Evolutionary conservation across 352 stramenopile species (phyloP).

Genomic region (Phytophthora pini): DNA sequence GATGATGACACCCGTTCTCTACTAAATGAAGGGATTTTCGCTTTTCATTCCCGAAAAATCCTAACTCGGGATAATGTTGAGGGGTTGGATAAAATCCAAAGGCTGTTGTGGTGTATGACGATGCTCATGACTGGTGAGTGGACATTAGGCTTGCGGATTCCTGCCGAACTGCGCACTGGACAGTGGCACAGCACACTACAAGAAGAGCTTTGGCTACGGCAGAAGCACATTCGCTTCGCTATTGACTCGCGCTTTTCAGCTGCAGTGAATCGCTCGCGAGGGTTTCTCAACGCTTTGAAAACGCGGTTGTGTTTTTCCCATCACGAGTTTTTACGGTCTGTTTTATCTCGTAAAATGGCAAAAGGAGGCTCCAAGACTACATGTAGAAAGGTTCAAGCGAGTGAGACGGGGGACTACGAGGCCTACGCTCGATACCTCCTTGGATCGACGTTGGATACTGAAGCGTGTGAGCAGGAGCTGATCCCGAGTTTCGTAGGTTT

Average conservation of each 20-base stretch:
- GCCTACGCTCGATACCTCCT: constrained; percentile 58
- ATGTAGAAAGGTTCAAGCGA: neutral
- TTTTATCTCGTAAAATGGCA: neutral
- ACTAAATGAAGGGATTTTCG: constrained; percentile 58
- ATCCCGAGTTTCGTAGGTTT: constrained; percentile 69
- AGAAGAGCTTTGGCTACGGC: constrained; percentile 70
- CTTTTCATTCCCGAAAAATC: constrained; percentile 41
- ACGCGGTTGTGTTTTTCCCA: constrained; percentile 31
- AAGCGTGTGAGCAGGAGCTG: constrained; percentile 47
- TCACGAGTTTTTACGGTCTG: constrained; percentile 12
- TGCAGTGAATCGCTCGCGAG: constrained; percentile 49
- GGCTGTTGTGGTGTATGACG: constrained; percentile 64
- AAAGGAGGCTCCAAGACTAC: neutral
- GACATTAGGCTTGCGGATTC: constrained; percentile 34
- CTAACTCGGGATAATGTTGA: neutral
- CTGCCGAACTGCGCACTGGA: constrained; percentile 43
- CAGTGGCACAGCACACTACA: constrained; percentile 65
- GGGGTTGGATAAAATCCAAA: constrained; percentile 11
- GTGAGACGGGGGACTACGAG: constrained; percentile 46
- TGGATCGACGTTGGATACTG: constrained; percentile 54
- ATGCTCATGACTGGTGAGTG: constrained; percentile 65
- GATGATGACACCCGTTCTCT: constrained; percentile 37
- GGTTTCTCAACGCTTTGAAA: constrained; percentile 71
- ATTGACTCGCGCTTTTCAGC: constrained; percentile 52
- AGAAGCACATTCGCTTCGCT: constrained; percentile 57